Evolutionary conservation across 495 filamentous ascomycete species (phyloP), one percentile per base, ranked within the genome.

Genomic region (Astrothelium subdiscretum): DNA sequence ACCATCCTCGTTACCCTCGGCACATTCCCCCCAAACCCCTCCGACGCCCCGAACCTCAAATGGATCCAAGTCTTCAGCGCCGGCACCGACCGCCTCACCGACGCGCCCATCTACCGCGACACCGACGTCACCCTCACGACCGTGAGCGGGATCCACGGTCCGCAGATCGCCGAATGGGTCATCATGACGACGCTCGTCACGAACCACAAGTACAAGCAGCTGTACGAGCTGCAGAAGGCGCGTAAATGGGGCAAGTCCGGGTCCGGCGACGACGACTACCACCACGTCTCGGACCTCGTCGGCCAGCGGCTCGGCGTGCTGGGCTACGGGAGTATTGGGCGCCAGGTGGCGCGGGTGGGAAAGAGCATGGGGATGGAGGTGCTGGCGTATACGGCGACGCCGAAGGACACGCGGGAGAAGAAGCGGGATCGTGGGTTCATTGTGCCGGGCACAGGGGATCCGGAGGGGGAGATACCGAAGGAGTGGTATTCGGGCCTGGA

Each of bases 121-220:
- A 84, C 83, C 13, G 67, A 83, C 15, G 80, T 92, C 58, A 73
- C 79, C 0, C 78, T 95, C 58, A 86, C 85, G 26, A 91, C 87
- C 5, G 83, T 86, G 40, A 87, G 83, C 24, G 90, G 90, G 18
- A 82, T 94, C 58, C 88, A 91, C 66, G 88, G 87, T 67, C 90
- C 91, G 0, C 88, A 91, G 62, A 95, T 95, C 61, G 78, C 89
- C 0, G 91, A 96, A 77, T 95, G 89, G 87, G 74, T 84, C 32
- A 72, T 87, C 51, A 73, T 85, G 73, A 83, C 82, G 44, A 76
- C 77, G 68, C 74, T 85, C 1, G 72, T 80, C 12, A 77, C 83
- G 12, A 83, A 80, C 18, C 78, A 82, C 29, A 77, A 83, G 63
- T 84, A 80, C 67, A 68, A 69, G 54, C 29, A 62, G 22, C 67